Percentiles rank a stretch among this genome's conserved stretches.
Evolutionary conservation across 768 basidiomycete genomes (phyloP).

Genomic region (Termitomyces titanicus): DNA sequence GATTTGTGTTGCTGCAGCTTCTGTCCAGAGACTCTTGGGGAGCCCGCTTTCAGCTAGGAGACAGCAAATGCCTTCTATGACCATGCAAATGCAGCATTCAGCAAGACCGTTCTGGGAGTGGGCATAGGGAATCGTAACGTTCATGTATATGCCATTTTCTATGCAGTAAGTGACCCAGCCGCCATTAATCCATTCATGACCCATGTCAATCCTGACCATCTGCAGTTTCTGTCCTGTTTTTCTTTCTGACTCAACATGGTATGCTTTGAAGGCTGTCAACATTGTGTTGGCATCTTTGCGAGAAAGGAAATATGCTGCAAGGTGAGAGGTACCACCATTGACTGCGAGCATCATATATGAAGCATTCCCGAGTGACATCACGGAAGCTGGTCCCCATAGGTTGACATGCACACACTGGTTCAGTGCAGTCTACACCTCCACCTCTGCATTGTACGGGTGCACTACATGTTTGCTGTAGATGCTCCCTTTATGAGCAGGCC

Average conservation of each 20-base stretch:
- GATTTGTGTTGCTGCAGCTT: no score
- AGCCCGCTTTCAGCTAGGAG: no score
- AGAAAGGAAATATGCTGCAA: neutral
- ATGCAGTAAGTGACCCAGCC: neutral
- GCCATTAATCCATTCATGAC: neutral
- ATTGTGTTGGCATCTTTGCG: neutral
- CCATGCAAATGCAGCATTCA: no score
- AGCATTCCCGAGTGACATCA: conserved; percentile 11
- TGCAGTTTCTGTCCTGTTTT: neutral
- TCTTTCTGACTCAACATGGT: neutral
- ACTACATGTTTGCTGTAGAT: conserved; percentile 18
- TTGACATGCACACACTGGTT: conserved; percentile 13
- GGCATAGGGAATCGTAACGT: no score
- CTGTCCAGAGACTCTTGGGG: no score
- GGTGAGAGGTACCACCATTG: conserved; percentile 11
- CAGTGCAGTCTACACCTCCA: conserved; percentile 9
- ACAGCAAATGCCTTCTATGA: no score
- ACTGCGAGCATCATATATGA: conserved; percentile 23
- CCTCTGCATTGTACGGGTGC: conserved; percentile 19
- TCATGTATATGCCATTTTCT: neutral
- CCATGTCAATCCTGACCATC: neutral
- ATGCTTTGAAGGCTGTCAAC: neutral
- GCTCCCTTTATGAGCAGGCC: conserved; percentile 17
- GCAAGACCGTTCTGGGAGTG: no score
- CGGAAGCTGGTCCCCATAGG: conserved; percentile 22